phyloP scores from a whole-genome alignment of 2,329 filamentous ascomycete species.

The Myriosclerotinia scirpicola region DNA sequence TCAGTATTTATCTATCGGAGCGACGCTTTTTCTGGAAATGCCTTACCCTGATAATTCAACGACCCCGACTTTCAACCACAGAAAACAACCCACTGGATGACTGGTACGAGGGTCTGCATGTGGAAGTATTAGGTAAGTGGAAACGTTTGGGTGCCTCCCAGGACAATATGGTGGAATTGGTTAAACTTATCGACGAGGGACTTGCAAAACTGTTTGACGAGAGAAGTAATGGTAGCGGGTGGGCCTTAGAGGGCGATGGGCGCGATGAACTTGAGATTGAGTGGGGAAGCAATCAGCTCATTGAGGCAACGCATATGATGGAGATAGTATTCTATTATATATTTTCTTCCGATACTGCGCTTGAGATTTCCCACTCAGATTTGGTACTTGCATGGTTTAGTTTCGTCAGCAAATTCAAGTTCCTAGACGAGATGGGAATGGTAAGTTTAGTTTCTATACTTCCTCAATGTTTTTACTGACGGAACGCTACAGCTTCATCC shows the following conservation, averaged over 20 bases:
- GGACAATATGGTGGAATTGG: conserved; percentile 41
- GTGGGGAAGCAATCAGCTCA: conserved; percentile 63
- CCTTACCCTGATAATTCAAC: conserved; percentile 19
- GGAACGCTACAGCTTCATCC: conserved; percentile 29
- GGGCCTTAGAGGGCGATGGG: conserved; percentile 47
- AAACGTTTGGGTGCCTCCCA: conserved; percentile 22
- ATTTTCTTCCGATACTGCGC: conserved; percentile 50
- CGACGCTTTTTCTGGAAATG: conserved; percentile 66
- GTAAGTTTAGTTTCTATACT: conserved; percentile 42
- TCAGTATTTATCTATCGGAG: conserved; percentile 71
- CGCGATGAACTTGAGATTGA: conserved; percentile 56
- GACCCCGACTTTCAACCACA: conserved; percentile 4
- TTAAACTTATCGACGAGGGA: conserved; percentile 51
- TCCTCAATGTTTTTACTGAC: conserved; percentile 21
- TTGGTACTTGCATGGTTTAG: conserved; percentile 71
- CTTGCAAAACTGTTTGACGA: conserved; percentile 45
- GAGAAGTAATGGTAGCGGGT: conserved; percentile 44
- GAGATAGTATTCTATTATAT: conserved; percentile 71
- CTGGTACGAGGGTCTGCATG: conserved; percentile 16
- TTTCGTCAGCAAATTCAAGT: conserved; percentile 62
- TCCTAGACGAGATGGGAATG: conserved; percentile 63
- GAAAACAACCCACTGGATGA: not conserved
- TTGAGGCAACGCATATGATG: conserved; percentile 72
- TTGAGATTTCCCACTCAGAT: conserved; percentile 55
- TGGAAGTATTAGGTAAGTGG: conserved; percentile 10